Evolutionary conservation across 2,329 filamentous ascomycete genomes (phyloP), one percentile per base, ranked within the genome.

Genomic region (Colletotrichum kahawae): DNA sequence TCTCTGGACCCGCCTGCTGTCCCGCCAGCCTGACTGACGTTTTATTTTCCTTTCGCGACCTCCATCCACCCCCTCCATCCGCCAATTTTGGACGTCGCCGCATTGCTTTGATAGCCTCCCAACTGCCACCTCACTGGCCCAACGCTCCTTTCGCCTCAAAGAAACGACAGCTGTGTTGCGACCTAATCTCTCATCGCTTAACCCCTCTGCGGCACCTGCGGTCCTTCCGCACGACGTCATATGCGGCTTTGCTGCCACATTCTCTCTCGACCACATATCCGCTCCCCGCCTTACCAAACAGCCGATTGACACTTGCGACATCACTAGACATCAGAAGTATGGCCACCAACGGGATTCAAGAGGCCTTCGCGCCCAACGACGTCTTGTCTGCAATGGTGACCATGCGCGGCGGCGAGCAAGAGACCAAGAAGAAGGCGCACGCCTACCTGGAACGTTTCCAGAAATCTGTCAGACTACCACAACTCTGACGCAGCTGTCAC

Each of bases 381-480:
- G 95, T 99, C 79, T 90, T 98, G 80, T 92, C 94, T 79, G 97
- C 96, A 77, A 93, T 98, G 86, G 91, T 93, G 82, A 97, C 96
- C 77, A 98, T 99, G 96, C 93, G 95, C 83, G 94, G 93, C 85
- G 94, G 92, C 79, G 92, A 96, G 82, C 91, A 94, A 81, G 90
- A 93, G 78, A 92, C 94, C 82, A 98, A 98, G 88, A 93, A 94
- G 83, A 94, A 95, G 84, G 96, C 95, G 75, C 96, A 98, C 83
- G 93, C 96, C 83, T 99, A 93, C 83, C 90, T 99, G 76, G 95
- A 98, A 86, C 93, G 92, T 80, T 99, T 98, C 86, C 97, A 99
- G 90, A 99, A 99, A 92, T 98, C 97, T 84, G 96, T 98, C 85
- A 79, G 93, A 91, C 31, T 36, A 71, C 85, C 33, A 13, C 81